Evolutionary conservation across 441 rosid species (phyloP), one percentile per base, ranked within the genome.

Genomic region (Omphalea diandra): DNA sequence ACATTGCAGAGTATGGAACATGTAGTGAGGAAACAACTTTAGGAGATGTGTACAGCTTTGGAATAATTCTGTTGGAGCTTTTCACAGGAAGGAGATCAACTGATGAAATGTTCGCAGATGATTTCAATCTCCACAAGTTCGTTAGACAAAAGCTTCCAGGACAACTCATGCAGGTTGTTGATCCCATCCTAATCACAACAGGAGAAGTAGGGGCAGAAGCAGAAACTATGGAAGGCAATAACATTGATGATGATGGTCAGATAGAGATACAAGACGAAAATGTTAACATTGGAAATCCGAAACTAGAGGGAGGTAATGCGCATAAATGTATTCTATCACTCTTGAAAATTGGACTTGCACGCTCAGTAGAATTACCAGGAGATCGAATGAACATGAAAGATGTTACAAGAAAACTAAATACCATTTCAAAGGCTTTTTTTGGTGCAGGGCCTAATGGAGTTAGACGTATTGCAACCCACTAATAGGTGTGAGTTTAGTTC

Each of bases 1-100:
- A 29, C 3, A 11, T 46, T 49, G 50, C 62, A 67, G 62, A 67
- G 29, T 67, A 67, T 17, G 71, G 50, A 12, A 36, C 20, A 44
- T 38, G 38, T 5, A 46, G 20, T 15, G 52, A 36, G 20, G 52
- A 11, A n/a, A 29, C 71, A 26, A 53, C 33, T 20, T 7, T 27
- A 0, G 70, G 70, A 3, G 70, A 67, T 32, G 24, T 53, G 24
- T 53, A 44, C 4, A 52, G 35, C 29, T 67, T 52, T 53, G 70
- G 70, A 7, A 67, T n/a, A n/a, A n/a, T n/a, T n/a, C n/a, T n/a
- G n/a, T n/a, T n/a, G n/a, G n/a, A n/a, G n/a, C n/a, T 67, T 5
- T 53, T 55, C 27, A 38, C 53, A 14, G 71, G 71, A 14, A 38
- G 22, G 12, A 67, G 63, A 2, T 63, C 70, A 2, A 54, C 15